These are phyloP conservation scores for Penicillium sp. DNA, from an alignment of 2,329 filamentous ascomycete species.

Conservation along the genomic window DNA sequence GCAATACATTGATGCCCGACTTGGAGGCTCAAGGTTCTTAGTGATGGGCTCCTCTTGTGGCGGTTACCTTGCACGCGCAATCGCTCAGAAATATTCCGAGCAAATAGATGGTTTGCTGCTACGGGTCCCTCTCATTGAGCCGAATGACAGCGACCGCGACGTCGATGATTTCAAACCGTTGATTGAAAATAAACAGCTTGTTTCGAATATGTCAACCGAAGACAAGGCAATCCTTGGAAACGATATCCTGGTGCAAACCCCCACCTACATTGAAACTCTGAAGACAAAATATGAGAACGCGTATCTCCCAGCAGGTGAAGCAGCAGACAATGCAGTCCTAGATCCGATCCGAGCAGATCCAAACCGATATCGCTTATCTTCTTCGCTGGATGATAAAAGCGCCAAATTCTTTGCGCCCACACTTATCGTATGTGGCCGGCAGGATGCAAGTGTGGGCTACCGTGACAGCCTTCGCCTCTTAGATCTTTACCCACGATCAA, in stretches of 20 bases:
- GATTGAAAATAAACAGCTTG: constrained; percentile 27
- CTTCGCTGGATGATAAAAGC: constrained; percentile 18
- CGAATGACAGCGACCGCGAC: constrained; percentile 28
- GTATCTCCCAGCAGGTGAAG: constrained; percentile 21
- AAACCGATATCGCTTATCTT: constrained; percentile 29
- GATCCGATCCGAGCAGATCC: constrained; percentile 33
- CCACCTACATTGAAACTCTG: constrained; percentile 26
- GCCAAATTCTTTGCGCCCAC: constrained; percentile 32
- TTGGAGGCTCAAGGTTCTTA: constrained; percentile 28
- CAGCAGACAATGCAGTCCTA: constrained; percentile 25
- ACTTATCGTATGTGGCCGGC: constrained; percentile 33
- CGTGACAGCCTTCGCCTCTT: constrained; percentile 34
- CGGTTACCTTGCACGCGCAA: constrained; percentile 32
- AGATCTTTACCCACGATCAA: constrained; percentile 32
- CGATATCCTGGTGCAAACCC: constrained; percentile 30
- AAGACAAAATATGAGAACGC: constrained; percentile 26
- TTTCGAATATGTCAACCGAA: constrained; percentile 26
- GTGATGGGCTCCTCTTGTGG: constrained; percentile 34
- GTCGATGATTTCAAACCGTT: constrained; percentile 30
- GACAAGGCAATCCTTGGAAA: constrained; percentile 29
- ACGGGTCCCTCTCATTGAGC: constrained; percentile 34
- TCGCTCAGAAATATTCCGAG: constrained; percentile 29
- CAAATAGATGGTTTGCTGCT: constrained; percentile 33
- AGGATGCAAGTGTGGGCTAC: constrained; percentile 34
- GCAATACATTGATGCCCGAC: constrained; percentile 32